Percentiles rank a stretch among this genome's conserved stretches.
phyloP scores from a whole-genome alignment of 768 basidiomycete genomes.

The Leucogyrophana mollusca region DNA sequence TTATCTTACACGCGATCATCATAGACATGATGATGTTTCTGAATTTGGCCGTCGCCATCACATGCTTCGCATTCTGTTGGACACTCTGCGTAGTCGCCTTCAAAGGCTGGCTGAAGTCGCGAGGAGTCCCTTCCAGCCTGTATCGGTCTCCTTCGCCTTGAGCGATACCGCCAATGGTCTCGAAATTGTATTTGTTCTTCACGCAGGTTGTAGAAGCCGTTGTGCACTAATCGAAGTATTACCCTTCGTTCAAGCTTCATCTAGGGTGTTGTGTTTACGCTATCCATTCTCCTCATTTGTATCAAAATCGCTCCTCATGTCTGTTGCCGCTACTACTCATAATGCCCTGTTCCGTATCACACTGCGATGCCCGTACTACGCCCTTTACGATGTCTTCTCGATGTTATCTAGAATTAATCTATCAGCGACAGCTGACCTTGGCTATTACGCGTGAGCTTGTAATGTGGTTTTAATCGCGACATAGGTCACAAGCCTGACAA shows the following conservation, averaged over 20 bases:
- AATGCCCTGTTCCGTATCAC: no score
- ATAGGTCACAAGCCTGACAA: slow-evolving; percentile 2
- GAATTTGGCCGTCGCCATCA: slow-evolving; percentile 81
- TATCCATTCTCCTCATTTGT: no score
- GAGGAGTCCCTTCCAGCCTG: slow-evolving; percentile 22
- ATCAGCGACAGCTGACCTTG: no score
- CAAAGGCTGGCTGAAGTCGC: slow-evolving; percentile 76
- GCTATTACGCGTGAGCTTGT: no score
- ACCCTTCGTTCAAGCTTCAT: not conserved
- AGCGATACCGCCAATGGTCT: not conserved
- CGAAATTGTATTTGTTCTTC: no score
- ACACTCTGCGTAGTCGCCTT: slow-evolving; percentile 68
- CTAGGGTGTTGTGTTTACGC: not conserved
- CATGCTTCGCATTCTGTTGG: slow-evolving; percentile 88
- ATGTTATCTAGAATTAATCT: no score
- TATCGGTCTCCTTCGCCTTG: slow-evolving; percentile 6
- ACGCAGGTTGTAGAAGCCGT: no score
- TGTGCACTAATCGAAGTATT: not conserved
- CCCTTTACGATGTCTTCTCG: no score
- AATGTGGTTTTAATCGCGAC: no score
- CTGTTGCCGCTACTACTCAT: not conserved
- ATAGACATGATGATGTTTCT: slow-evolving; percentile 89
- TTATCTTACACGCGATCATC: not conserved
- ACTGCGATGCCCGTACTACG: no score
- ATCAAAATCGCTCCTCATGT: not conserved